Percentiles rank a stretch among this genome's conserved stretches.
Conservation (phyloP, 2,329 filamentous ascomycete genomes). For the Alternaria sp. region DNA sequence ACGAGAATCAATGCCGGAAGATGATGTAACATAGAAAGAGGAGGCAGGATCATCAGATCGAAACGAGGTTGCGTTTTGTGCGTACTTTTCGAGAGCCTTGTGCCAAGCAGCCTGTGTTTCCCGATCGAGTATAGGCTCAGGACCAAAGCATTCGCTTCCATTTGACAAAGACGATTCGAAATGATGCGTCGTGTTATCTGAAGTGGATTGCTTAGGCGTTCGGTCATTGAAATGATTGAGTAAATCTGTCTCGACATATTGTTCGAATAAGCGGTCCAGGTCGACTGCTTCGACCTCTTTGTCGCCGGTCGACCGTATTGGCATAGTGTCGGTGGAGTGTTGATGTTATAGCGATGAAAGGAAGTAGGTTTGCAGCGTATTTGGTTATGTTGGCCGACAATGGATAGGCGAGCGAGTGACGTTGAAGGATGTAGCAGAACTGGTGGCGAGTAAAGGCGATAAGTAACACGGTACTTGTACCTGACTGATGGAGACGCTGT, state of each 20-base stretch:
- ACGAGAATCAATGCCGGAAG: slow-evolving; percentile 36
- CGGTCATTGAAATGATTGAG: slow-evolving; percentile 54
- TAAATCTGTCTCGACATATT: slow-evolving; percentile 66
- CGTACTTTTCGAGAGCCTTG: slow-evolving; percentile 58
- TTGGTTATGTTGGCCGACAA: slow-evolving; percentile 17
- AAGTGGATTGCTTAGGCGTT: slow-evolving; percentile 56
- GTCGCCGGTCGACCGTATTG: slow-evolving; percentile 56
- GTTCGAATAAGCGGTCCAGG: slow-evolving; percentile 67
- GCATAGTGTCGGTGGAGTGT: slow-evolving; percentile 32
- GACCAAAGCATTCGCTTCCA: slow-evolving; percentile 56
- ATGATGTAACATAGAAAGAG: slow-evolving; percentile 35
- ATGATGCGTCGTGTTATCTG: slow-evolving; percentile 59
- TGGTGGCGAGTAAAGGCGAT: slow-evolving; percentile 17
- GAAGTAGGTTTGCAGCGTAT: slow-evolving; percentile 34
- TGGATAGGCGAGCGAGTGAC: slow-evolving; percentile 20
- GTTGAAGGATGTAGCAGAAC: slow-evolving; percentile 16
- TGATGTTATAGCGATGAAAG: slow-evolving; percentile 38
- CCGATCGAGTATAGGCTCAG: slow-evolving; percentile 58
- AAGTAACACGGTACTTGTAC: slow-evolving; percentile 29
- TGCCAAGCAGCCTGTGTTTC: slow-evolving; percentile 60
- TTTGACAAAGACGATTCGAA: slow-evolving; percentile 60
- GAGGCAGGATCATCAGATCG: slow-evolving; percentile 32
- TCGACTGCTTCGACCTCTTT: slow-evolving; percentile 63
- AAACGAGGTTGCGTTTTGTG: slow-evolving; percentile 56
- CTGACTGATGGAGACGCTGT: slow-evolving; percentile 24